phyloP scores from a whole-genome alignment of 208 protist genomes.

The Entamoeba moshkovskii region DNA sequence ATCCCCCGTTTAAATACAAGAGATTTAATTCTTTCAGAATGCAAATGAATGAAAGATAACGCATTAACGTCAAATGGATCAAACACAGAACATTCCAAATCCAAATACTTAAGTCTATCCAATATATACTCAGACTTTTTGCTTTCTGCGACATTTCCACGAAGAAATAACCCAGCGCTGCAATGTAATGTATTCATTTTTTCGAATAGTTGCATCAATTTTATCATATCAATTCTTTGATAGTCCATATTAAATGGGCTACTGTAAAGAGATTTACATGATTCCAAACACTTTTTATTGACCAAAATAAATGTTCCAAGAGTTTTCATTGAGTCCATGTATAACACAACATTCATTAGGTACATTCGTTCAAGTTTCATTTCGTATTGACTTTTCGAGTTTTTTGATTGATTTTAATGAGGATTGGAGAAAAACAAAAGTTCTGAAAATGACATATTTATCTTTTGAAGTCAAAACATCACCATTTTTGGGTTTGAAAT shows the following conservation, averaged over 20 bases:
- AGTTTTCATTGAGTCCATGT: not conserved
- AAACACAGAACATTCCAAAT: not conserved
- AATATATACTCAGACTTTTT: not conserved
- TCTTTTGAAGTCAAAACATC: too few species aligned
- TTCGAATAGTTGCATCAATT: not conserved
- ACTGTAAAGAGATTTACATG: not conserved
- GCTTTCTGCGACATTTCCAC: not conserved
- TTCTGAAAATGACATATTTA: too few species aligned
- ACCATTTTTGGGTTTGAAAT: too few species aligned
- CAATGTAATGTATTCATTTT: not conserved
- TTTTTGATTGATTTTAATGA: too few species aligned
- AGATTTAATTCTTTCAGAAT: not conserved
- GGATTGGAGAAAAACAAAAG: too few species aligned
- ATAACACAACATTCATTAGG: not conserved
- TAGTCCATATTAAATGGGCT: not conserved
- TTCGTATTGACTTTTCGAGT: too few species aligned
- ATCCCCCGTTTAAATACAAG: not conserved
- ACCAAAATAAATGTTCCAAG: not conserved
- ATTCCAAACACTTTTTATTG: not conserved
- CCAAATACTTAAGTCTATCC: not conserved
- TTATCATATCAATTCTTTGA: not conserved
- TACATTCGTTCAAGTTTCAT: not conserved
- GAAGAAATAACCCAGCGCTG: not conserved
- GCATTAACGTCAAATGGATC: not conserved
- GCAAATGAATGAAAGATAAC: not conserved